These are phyloP conservation scores for Plectosphaerella sp. DNA, from an alignment of 2,329 filamentous ascomycete species.

Conservation along the genomic window DNA sequence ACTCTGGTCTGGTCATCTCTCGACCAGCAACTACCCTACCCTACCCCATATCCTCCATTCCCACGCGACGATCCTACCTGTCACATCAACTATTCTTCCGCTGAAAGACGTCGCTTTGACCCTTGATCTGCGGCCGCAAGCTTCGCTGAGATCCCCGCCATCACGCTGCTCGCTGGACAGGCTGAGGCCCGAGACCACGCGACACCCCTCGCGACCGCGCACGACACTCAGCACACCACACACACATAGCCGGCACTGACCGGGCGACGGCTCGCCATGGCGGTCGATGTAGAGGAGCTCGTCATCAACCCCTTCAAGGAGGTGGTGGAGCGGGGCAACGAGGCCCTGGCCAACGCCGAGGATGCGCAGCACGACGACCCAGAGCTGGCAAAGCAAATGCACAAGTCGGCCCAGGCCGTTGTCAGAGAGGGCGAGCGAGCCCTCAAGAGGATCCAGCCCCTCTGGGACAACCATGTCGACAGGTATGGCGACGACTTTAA, in stretches of 20 bases:
- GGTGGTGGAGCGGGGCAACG: conserved; percentile 30
- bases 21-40: no score
- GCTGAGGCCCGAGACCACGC: no score
- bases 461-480: conserved; percentile 30
- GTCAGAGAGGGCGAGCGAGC: conserved; percentile 31
- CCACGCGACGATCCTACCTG: no score
- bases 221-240: not conserved
- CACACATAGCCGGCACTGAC: not conserved
- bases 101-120: not conserved
- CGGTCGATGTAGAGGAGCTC: conserved; percentile 9
- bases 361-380: conserved; percentile 15
- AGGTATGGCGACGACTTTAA: conserved; percentile 31
- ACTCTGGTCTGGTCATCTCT: not conserved
- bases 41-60: no score
- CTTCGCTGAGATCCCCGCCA: not conserved
- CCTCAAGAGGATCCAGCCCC: conserved; percentile 27
- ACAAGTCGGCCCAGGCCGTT: conserved; percentile 25
- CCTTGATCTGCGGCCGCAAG: not conserved
- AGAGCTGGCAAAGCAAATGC: conserved; percentile 21
- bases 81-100: no score
- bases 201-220: not conserved
- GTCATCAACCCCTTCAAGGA: conserved; percentile 28
- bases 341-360: conserved; percentile 28
- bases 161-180: no score
- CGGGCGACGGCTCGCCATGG: conserved; percentile 3